Percentiles rank a stretch among this genome's conserved stretches.
Conservation (phyloP, 1,139 yeast genomes). For the Yamadazyma membranifaciens region DNA sequence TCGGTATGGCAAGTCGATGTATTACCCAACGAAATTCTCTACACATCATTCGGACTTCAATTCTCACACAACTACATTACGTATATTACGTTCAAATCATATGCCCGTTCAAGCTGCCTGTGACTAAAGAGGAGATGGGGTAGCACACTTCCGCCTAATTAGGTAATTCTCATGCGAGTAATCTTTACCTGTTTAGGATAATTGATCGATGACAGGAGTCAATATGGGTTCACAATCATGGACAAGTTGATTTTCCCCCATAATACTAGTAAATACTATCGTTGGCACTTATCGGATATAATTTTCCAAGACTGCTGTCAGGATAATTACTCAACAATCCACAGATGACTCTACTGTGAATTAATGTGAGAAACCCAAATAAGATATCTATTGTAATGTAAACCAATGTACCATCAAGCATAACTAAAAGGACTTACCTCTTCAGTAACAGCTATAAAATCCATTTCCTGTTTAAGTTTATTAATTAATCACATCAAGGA, state of each 20-base stretch:
- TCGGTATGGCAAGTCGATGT: no score
- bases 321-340: no score
- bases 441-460: no score
- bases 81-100: not conserved
- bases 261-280: conserved; percentile 2
- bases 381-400: no score
- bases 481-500: no score
- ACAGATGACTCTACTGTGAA: no score
- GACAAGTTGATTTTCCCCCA: conserved; percentile 8
- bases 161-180: conserved; percentile 19
- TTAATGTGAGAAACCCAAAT: no score
- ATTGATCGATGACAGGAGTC: conserved; percentile 9
- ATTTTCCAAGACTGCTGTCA: no score
- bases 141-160: conserved; percentile 17
- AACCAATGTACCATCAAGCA: no score
- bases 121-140: conserved; percentile 25
- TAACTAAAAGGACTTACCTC: no score
- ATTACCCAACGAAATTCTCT: not conserved
- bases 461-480: no score
- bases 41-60: conserved; percentile 1
- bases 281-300: no score
- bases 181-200: conserved; percentile 22
- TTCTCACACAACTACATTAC: not conserved
- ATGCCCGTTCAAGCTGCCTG: conserved; percentile 7
- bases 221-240: not conserved